Conservation (phyloP, 2,329 filamentous ascomycete genomes). For the Pseudogymnoascus sp. region DNA sequence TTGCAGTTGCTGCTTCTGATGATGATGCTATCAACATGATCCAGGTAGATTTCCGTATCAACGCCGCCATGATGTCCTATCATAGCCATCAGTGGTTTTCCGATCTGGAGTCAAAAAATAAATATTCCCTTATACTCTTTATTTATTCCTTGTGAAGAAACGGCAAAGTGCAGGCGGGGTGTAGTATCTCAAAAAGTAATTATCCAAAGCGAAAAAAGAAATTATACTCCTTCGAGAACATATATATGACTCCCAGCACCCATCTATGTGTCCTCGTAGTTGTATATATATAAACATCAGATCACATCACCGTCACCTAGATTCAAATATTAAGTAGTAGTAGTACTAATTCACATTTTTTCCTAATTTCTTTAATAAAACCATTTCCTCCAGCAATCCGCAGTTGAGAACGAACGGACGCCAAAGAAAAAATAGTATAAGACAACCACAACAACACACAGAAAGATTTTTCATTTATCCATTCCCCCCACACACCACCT, state of each 20-base stretch:
- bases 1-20: background rate
- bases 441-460: background rate
- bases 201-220: background rate
- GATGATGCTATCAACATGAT: background rate
- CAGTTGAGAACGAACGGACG: background rate
- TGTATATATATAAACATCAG: too few species aligned
- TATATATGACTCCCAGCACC: too few species aligned
- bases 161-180: too few species aligned
- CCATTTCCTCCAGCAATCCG: background rate
- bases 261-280: too few species aligned
- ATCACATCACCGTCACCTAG: too few species aligned
- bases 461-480: background rate
- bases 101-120: too few species aligned
- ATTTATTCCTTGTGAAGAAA: too few species aligned
- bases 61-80: too few species aligned
- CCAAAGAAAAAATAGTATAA: background rate
- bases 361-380: constrained; percentile 2
- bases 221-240: background rate
- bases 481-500: background rate
- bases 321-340: too few species aligned
- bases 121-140: too few species aligned
- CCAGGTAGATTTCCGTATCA: too few species aligned
- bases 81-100: too few species aligned
- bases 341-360: constrained; percentile 2
- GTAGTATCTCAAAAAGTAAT: background rate